phyloP scores from a whole-genome alignment of 495 filamentous ascomycete species.

The Trichocladium uniseriatum region DNA sequence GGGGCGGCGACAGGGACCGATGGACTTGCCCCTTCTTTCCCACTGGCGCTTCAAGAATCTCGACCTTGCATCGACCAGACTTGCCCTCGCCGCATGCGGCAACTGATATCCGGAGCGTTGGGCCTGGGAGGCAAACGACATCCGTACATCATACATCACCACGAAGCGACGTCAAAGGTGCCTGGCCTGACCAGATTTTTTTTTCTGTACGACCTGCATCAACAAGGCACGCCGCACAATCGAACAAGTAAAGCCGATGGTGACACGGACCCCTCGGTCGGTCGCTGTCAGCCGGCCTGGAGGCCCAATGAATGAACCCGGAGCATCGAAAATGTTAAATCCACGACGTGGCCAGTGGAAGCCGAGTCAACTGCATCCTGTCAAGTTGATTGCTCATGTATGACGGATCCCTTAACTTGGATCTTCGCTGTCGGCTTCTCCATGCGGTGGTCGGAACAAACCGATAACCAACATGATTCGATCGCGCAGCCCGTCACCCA shows the following conservation, averaged over 20 bases:
- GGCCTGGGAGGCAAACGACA: too few species aligned
- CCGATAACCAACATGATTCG: too few species aligned
- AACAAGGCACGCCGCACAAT: too few species aligned
- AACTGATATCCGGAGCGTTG: neutral
- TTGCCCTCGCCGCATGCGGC: conserved; percentile 1
- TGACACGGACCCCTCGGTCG: conserved; percentile 4
- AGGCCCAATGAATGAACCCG: too few species aligned
- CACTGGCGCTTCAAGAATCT: neutral
- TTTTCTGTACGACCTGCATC: too few species aligned
- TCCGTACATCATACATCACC: too few species aligned
- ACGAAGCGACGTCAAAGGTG: too few species aligned
- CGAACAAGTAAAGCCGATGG: too few species aligned
- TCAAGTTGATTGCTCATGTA: conserved; percentile 6
- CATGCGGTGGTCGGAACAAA: neutral
- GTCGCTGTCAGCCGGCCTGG: too few species aligned
- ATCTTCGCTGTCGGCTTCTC: neutral
- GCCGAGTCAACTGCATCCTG: neutral
- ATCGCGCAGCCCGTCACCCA: too few species aligned
- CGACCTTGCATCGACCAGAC: too few species aligned
- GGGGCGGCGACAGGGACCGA: conserved; percentile 15
- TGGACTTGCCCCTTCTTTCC: neutral
- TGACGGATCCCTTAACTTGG: neutral
- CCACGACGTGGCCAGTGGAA: conserved; percentile 3
- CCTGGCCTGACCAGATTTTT: too few species aligned
- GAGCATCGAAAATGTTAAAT: neutral